Base-by-base conservation (phyloP, 352 stramenopile genomes). In the Phytophthora multivora region DNA sequence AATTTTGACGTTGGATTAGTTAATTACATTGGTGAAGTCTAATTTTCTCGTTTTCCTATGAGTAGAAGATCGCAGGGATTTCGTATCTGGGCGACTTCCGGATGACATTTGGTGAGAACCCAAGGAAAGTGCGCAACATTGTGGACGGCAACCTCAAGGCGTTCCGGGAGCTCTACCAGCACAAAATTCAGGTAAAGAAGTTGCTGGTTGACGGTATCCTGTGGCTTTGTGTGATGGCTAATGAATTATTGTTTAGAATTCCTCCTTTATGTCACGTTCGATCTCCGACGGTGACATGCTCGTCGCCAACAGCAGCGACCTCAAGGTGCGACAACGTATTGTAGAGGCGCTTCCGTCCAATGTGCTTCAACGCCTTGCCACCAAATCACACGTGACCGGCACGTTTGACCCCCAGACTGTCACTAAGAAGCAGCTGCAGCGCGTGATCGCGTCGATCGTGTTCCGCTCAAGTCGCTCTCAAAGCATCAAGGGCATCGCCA, bases 91-190 rank as follows among this genome's bases (percentile, higher is more conserved):
- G 89, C 31, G 89, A 97, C 63, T 96, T 96, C 51, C 85, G 89
- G 31, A 97, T 97, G 89, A 86, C 73, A 25, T 96, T 97, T 59
- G 88, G 88, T 7, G 89, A 97, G 64, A 96, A 97, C 62, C 89
- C 88, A 5, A 90, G 90, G 54, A 97, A 97, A 51, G 89, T 97
- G 19, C 83, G 86, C 58, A 97, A 97, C 60, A 97, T 97, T 63
- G 89, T 97, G 19, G 79, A 85, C n/a, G 81, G 85, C 59, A 96
- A 94, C 67, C 74, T 91, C 25, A 75, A 77, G 23, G 75, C 67
- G 6, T 96, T 97, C 55, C 71, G 72, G 36, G 51, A 84, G 26
- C 66, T 97, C 23, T 97, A 97, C 63, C 57, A 73, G 9, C 68
- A 73, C 50, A 86, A 91, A 39, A 84, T 97, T 51, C 50, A 88